phyloP scores from a whole-genome alignment of 129 eudicot species.

The Cynara cardunculus region DNA sequence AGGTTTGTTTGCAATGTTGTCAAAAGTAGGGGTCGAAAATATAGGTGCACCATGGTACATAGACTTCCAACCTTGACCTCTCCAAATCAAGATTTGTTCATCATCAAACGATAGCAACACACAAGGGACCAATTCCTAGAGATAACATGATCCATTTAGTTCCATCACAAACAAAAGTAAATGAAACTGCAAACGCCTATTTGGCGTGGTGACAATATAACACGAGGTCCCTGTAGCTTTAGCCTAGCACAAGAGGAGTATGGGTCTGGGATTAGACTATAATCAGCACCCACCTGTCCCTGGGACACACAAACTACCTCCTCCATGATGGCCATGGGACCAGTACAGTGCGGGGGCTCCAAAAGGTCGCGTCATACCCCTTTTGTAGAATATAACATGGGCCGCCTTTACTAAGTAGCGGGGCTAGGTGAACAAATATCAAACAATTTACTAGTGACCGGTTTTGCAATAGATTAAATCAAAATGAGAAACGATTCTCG shows the following conservation, averaged over 20 bases:
- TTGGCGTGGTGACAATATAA: not conserved
- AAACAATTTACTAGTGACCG: not conserved
- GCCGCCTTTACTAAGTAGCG: not conserved
- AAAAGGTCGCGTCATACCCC: not conserved
- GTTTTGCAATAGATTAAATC: not conserved
- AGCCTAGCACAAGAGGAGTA: too few species aligned
- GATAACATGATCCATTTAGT: not conserved
- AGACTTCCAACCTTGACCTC: constrained; percentile 83
- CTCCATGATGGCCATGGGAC: too few species aligned
- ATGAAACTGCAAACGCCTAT: not conserved
- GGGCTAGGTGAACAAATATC: not conserved
- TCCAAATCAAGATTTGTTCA: constrained; percentile 94
- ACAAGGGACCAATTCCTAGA: constrained; percentile 97
- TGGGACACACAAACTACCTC: too few species aligned
- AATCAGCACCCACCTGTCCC: too few species aligned
- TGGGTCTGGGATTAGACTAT: too few species aligned
- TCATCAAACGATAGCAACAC: constrained; percentile 90
- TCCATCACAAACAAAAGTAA: not conserved
- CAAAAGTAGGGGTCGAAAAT: not conserved
- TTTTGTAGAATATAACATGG: not conserved
- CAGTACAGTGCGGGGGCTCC: not conserved
- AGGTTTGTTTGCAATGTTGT: not conserved
- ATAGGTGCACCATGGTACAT: constrained; percentile 48
- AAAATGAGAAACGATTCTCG: not conserved
- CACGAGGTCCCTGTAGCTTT: not conserved